Percentiles rank a stretch among this genome's conserved stretches.
Conservation (phyloP, 352 stramenopile genomes). For the Globisporangium recalcitrans region DNA sequence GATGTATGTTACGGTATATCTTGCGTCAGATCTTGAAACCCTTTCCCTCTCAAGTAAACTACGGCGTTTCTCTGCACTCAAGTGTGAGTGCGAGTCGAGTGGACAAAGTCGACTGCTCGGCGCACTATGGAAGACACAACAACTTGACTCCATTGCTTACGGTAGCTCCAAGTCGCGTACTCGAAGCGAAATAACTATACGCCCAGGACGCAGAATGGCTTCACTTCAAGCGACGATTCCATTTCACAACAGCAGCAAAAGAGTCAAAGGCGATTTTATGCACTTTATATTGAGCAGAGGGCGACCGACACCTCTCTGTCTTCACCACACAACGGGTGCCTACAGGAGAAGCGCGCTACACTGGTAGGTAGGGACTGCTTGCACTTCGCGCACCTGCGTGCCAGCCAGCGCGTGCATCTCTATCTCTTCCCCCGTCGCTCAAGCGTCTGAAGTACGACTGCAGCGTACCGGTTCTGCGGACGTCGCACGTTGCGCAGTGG, state of each 20-base stretch:
- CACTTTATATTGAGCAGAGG: background rate
- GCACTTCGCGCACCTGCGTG: background rate
- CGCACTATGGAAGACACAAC: background rate
- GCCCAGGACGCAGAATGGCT: background rate
- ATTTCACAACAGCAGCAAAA: too few relatives aligned
- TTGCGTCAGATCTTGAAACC: slow-evolving; percentile 1
- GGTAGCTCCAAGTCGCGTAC: background rate
- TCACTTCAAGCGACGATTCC: too few relatives aligned
- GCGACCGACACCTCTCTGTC: background rate
- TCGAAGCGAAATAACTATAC: background rate
- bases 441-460: slow-evolving; percentile 77
- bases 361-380: background rate
- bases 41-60: background rate
- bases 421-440: background rate
- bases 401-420: background rate
- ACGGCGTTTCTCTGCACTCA: slow-evolving; percentile 2
- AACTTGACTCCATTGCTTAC: background rate
- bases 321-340: background rate
- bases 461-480: slow-evolving; percentile 73
- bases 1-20: slow-evolving; percentile 5
- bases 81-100: too few relatives aligned
- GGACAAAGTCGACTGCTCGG: background rate
- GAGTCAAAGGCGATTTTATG: background rate
- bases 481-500: slow-evolving; percentile 85
- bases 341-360: background rate